Base-by-base conservation (phyloP, 495 filamentous ascomycete genomes). In the Penicillium silybi region DNA sequence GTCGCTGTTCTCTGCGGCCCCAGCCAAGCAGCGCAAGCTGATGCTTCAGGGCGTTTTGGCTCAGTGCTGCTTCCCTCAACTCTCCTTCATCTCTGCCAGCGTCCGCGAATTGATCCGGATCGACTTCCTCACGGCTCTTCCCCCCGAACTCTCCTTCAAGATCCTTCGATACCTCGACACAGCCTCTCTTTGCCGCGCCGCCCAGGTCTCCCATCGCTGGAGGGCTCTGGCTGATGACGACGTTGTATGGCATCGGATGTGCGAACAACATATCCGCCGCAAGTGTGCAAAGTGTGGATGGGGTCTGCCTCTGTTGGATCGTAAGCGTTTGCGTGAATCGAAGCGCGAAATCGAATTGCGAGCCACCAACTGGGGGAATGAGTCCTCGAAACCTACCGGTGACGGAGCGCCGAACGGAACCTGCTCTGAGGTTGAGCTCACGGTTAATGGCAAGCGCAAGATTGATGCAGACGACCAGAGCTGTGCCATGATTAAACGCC, bases 181-280 rank as follows among this genome's bases (percentile, higher is more conserved):
- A 6, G 86, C 87, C 5, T 97, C 92, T n/a, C 78, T 99, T 8
- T 97, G 95, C 76, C 95, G 95, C 66, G 93, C 92, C 7, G 90
- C 95, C 3, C 95, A 97, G 68, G 95, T 99, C 34, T 96, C 90
- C 65, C 83, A 83, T 48, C 79, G 84, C 50, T 99, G 93, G 93
- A 81, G 87, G 50, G 78, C 78, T 45, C 68, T 99, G 22, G 93
- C 93, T 2, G 95, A 97, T 65, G 91, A 96, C 63, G 92, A 99
- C 70, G 86, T 96, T 20, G 93, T 99, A 2, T 99, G 93, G 93
- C 92, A 97, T 58, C 86, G 85, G 48, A 97, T 99, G 92, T 99
- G 93, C 63, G 92, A 97, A 72, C 93, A 99, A 62, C 93, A 99
- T 61, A 97, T 96, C 47, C 90, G 93, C 59, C 80, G 92, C 44